These are phyloP conservation scores for Eimeria necatrix DNA, from an alignment of 169 alveolate species.

Conservation along the genomic window DNA sequence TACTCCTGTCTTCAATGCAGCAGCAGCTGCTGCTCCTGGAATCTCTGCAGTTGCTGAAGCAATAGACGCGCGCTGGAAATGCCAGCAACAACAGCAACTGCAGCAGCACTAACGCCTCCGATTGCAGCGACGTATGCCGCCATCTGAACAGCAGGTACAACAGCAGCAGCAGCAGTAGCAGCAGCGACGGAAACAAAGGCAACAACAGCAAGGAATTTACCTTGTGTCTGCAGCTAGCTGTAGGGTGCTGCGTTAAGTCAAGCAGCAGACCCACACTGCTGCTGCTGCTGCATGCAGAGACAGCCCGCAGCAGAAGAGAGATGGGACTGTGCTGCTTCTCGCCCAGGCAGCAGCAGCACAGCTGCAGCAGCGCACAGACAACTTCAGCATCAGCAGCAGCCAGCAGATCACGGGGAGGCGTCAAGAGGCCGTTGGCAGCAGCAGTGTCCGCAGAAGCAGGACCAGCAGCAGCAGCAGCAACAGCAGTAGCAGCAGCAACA, in stretches of 20 bases:
- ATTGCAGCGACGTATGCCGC: background rate
- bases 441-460: background rate
- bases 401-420: background rate
- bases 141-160: background rate
- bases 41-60: background rate
- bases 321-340: conserved; percentile 53
- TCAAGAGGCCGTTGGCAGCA: background rate
- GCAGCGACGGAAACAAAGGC: background rate
- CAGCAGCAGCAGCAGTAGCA: conserved; percentile 54
- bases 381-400: conserved; percentile 41
- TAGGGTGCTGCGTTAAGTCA: conserved; percentile 15
- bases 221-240: background rate
- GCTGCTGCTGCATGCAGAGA: conserved; percentile 33
- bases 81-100: conserved; percentile 11
- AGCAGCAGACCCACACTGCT: background rate
- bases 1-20: too few relatives aligned
- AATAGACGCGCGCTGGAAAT: background rate
- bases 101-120: background rate
- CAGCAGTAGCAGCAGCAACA: background rate
- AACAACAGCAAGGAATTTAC: conserved; percentile 15
- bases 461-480: conserved; percentile 13
- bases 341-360: conserved; percentile 56
- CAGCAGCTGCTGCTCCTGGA: too few relatives aligned
- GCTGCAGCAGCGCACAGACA: background rate
- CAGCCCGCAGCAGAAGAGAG: conserved; percentile 34